Evolutionary conservation across 2,329 filamentous ascomycete species (phyloP).

Genomic region (Akanthomyces lecanii): DNA sequence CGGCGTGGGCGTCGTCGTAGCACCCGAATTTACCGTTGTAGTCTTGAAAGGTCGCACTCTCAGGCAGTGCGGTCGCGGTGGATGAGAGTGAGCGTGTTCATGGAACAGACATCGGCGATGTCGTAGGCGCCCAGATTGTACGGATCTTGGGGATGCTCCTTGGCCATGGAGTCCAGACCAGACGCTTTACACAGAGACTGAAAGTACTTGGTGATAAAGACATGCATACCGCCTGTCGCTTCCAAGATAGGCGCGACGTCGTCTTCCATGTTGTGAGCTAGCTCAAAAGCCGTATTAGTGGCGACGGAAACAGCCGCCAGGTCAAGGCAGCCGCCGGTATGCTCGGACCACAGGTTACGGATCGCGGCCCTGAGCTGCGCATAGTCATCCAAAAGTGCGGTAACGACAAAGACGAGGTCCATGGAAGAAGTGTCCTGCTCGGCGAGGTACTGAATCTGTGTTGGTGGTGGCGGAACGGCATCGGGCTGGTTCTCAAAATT

Average conservation of each 20-base stretch:
- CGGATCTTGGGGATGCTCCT: background rate
- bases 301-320: slow-evolving; percentile 22
- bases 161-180: slow-evolving; percentile 12
- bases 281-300: slow-evolving; percentile 22
- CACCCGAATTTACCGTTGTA: slow-evolving; percentile 23
- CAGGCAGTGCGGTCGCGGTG: background rate
- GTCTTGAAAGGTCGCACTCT: background rate
- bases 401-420: slow-evolving; percentile 18
- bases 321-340: slow-evolving; percentile 5
- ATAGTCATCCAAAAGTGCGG: slow-evolving; percentile 18
- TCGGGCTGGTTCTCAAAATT: slow-evolving; percentile 20
- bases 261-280: slow-evolving; percentile 30
- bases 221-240: slow-evolving; percentile 1
- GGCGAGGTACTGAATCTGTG: slow-evolving; percentile 13
- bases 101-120: slow-evolving; percentile 1
- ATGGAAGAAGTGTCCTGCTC: slow-evolving; percentile 18
- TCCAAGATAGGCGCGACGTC: slow-evolving; percentile 39
- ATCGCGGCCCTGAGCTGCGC: slow-evolving; percentile 14
- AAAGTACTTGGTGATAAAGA: slow-evolving; percentile 5
- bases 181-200: background rate
- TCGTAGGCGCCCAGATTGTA: slow-evolving; percentile 20
- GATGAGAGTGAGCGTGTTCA: slow-evolving; percentile 16
- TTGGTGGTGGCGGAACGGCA: background rate
- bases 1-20: slow-evolving; percentile 19
- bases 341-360: slow-evolving; percentile 18